A percentile compares a stretch with the other conserved stretches of the same genome.
phyloP scores from a whole-genome alignment of 805 yeast genomes.

The Sporopachydermia lactativora region DNA sequence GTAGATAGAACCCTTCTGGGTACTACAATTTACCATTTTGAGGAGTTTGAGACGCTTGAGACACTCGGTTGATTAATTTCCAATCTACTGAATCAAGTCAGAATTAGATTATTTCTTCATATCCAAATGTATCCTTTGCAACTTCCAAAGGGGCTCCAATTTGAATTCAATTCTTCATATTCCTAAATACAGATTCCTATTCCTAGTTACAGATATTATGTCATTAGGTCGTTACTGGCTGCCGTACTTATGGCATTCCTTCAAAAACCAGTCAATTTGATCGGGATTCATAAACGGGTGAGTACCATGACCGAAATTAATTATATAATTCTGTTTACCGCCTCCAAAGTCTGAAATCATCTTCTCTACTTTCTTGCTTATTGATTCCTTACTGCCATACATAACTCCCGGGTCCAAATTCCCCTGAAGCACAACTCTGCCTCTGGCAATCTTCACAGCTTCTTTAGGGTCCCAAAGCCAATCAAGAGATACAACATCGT shows the following conservation, averaged over 20 bases:
- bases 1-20: too few species aligned
- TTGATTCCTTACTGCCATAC: slow-evolving; percentile 77
- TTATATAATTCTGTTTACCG: slow-evolving; percentile 80
- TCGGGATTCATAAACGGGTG: slow-evolving; percentile 97
- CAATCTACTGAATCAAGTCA: too few species aligned
- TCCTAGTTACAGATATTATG: too few species aligned
- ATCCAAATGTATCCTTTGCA: too few species aligned
- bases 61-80: too few species aligned
- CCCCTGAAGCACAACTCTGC: slow-evolving; percentile 82
- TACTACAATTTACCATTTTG: too few species aligned
- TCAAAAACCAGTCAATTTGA: slow-evolving; percentile 66
- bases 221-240: slow-evolving; percentile 23
- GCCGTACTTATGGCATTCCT: slow-evolving; percentile 79
- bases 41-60: too few species aligned
- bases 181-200: too few species aligned
- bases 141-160: too few species aligned
- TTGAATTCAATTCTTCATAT: too few species aligned
- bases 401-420: slow-evolving; percentile 92
- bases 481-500: slow-evolving; percentile 82
- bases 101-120: too few species aligned
- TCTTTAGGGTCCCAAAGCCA: slow-evolving; percentile 81
- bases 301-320: slow-evolving; percentile 96
- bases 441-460: slow-evolving; percentile 61
- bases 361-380: slow-evolving; percentile 64
- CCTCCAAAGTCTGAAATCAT: slow-evolving; percentile 93